phyloP scores from a whole-genome alignment of 192 early-diverging fungal species.

The Coemansia sp. region DNA sequence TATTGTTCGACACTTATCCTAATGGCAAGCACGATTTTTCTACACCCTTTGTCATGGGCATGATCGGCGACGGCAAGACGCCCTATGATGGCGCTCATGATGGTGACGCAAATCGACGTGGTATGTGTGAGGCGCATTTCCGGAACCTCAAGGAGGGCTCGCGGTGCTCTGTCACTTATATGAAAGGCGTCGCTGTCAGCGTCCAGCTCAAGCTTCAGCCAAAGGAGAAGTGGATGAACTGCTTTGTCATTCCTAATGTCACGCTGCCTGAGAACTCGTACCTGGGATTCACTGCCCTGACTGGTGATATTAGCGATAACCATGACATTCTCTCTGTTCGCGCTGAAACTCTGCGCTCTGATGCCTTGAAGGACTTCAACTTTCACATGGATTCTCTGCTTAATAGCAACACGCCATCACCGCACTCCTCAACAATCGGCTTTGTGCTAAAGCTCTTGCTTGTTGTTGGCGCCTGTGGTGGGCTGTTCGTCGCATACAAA shows the following conservation, averaged over 20 bases:
- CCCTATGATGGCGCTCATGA: slow-evolving; percentile 84
- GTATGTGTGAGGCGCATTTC: slow-evolving; percentile 77
- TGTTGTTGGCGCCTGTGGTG: slow-evolving; percentile 40
- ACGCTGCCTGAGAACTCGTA: slow-evolving; percentile 76
- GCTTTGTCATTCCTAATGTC: slow-evolving; percentile 78
- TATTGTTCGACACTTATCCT: slow-evolving; percentile 97
- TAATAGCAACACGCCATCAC: slow-evolving; percentile 2
- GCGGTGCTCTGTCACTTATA: slow-evolving; percentile 70
- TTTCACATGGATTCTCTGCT: slow-evolving; percentile 8
- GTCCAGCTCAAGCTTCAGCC: slow-evolving; percentile 58
- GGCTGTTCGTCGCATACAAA: slow-evolving; percentile 48
- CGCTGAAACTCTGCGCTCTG: slow-evolving; percentile 43
- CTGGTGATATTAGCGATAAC: slow-evolving; percentile 86
- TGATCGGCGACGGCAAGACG: slow-evolving; percentile 89
- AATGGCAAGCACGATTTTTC: slow-evolving; percentile 68
- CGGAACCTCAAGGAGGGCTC: slow-evolving; percentile 63
- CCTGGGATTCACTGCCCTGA: slow-evolving; percentile 89
- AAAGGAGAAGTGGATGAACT: slow-evolving; percentile 73
- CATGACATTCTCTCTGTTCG: slow-evolving; percentile 47
- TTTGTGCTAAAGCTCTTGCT: slow-evolving; percentile 44
- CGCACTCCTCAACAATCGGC: slow-evolving; percentile 22
- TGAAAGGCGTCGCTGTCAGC: slow-evolving; percentile 58
- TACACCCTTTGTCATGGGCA: slow-evolving; percentile 90
- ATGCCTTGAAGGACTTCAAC: slow-evolving; percentile 49
- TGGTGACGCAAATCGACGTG: slow-evolving; percentile 67